Base-by-base conservation (phyloP, 805 yeast genomes). In the Debaryomyces hansenii region DNA sequence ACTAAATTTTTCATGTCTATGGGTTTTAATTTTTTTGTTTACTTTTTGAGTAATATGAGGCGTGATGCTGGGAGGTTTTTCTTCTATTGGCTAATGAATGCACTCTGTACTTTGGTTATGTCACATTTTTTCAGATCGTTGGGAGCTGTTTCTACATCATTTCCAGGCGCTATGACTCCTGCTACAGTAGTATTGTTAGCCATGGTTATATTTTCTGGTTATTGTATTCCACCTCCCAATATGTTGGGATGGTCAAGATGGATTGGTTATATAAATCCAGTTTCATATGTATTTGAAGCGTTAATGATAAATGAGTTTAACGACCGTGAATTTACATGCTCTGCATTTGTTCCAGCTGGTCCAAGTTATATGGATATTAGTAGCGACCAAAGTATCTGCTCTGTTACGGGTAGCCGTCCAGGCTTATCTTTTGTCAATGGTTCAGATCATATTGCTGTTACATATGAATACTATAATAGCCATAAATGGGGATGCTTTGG, bases 401-500 rank as follows among this genome's bases (percentile, higher is more conserved):
- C 77, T 40, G 75, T 77, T 37, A 77, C 77, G 24, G 90, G 92
- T 35, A 70, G 91, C 10, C 53, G 55, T 2, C 69, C 83, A 1
- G 94, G 95, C 36, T 58, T 62, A 20, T 46, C 58, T 11, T 52
- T 51, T 41, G 87, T 88, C 40, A 56, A 63, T 27, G 96, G 96
- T 55, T 80, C 82, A 52, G 64, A 62, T 31, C 89, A 85, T 57
- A 52, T 88, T 46, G 50, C 51, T 4, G 56, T 55, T 3, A 61
- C 82, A 7, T 88, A 64, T 63, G 59, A 64, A 36, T 89, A 84
- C 69, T 59, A 59, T 16, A 80, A 75, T 56, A 51, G 64, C 16
- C 88, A 89, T 63, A 75, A 78, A 42, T 89, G 96, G 96, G 81
- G 96, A 70, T 86, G 88, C 62, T 74, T 85, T 47, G 96, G 90